Evolutionary conservation across 495 filamentous ascomycete species (phyloP), one percentile per base, ranked within the genome.

Genomic region (Penicillium paradoxum): DNA sequence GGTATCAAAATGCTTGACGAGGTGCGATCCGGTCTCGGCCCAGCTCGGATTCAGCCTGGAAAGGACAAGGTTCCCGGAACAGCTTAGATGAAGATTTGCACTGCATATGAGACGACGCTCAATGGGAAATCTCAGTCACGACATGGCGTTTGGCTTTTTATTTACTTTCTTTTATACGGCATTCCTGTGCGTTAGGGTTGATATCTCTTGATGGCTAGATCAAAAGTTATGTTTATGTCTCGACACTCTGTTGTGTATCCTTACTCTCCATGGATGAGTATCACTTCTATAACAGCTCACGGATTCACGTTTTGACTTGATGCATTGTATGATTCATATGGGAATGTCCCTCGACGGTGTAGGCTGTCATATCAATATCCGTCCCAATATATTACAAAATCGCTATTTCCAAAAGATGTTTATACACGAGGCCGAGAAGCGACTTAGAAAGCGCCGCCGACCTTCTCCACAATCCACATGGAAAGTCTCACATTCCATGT

Each of bases 1-100:
- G 93, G 93, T 1, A 77, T 96, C 49, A 83, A 83, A 63, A 86
- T 97, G 77, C 76, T 97, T 49, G 93, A 99, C 66, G 93, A 97
- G 72, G 80, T 99, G 48, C 75, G 92, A 37, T 81, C 82, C 53
- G 89, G 81, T 18, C 68, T 97, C 21, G 92, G 92, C 1, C 84
- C 87, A 25, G 90, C 92, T 51, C 64, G 63, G 15, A 38, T 73
- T 8, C 57, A 56, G 9, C 53, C 53, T 25, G 55, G 27, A 10
- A 33, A 53, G 18, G 38, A 61, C 38, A 59, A 57, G n/a, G 63
- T 71, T 19, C 49, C 71, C 18, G 71, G 71, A 24, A 52, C 50
- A 49, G 70, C 59, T 39, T 69, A 55, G 41, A 54, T 54, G 51
- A 46, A 50, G 33, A 9, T 45, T 41, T 55, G 22, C 56, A 47